Percentiles rank a stretch among this genome's conserved stretches.
Conservation (phyloP, 257 asterid species). For the Euphrasia confusa region DNA sequence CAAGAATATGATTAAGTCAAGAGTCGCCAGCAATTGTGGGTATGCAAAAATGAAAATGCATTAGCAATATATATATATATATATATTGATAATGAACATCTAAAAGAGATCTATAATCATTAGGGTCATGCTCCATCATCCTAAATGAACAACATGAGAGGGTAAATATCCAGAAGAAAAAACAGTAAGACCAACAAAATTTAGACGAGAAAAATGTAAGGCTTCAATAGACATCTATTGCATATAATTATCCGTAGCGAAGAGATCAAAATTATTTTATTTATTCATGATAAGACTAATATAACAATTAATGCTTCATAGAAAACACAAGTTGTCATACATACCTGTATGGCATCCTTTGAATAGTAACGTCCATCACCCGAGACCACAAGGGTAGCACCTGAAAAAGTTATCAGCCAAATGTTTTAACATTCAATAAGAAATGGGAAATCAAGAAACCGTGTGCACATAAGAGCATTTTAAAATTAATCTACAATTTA, state of each 20-base stretch:
- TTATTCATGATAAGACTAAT: background rate
- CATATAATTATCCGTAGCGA: background rate
- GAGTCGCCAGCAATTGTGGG: constrained; percentile 1
- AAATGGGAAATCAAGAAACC: constrained; percentile 13
- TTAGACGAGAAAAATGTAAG: background rate
- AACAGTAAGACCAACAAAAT: constrained; percentile 14
- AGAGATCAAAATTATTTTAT: background rate
- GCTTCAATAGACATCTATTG: constrained; percentile 12
- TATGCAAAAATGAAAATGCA: constrained; percentile 8
- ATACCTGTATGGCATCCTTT: constrained; percentile 90
- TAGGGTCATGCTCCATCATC: constrained; percentile 12
- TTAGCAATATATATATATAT: background rate
- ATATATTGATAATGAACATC: background rate
- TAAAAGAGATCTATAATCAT: background rate
- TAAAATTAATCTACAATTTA: background rate
- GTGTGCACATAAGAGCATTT: background rate
- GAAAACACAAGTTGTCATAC: constrained; percentile 10
- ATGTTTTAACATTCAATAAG: background rate
- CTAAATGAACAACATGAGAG: background rate
- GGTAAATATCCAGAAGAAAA: background rate
- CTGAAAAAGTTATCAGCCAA: constrained; percentile 36
- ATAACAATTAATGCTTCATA: constrained; percentile 10
- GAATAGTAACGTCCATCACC: constrained; percentile 99
- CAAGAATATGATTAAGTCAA: constrained; percentile 4
- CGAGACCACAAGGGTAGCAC: constrained; percentile 95